Conservation (phyloP, 23 red algal species). For the Gracilariopsis chorda region DNA sequence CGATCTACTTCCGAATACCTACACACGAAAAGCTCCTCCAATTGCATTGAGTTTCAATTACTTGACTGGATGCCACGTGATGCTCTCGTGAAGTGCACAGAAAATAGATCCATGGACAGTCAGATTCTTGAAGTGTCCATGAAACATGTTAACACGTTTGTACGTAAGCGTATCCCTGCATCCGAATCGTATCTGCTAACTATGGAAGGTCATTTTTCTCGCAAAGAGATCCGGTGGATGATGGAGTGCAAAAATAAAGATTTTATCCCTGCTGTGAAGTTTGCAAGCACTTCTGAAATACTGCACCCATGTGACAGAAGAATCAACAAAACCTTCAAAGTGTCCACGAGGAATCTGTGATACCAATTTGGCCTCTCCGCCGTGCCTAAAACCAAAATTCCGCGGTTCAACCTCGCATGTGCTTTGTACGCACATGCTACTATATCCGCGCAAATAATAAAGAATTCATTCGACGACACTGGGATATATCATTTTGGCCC, state of each 20-base stretch:
- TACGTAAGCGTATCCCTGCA: neutral
- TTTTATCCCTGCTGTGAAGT: neutral
- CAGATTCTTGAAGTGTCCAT: neutral
- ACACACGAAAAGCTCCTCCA: neutral
- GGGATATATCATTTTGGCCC: neutral
- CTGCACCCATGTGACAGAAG: conserved; percentile 15
- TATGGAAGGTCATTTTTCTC: conserved; percentile 12
- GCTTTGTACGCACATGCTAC: neutral
- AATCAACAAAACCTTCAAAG: conserved; percentile 16
- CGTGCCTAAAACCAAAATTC: neutral
- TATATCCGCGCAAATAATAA: neutral
- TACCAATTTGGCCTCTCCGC: neutral
- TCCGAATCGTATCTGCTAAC: neutral
- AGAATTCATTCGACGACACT: neutral
- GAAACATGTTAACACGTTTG: conserved; percentile 24
- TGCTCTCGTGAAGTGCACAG: neutral
- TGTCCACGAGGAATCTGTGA: neutral
- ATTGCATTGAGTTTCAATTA: neutral
- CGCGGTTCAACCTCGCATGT: neutral
- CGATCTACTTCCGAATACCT: neutral
- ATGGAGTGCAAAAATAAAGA: neutral
- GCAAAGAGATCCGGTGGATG: conserved; percentile 5
- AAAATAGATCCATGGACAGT: conserved; percentile 23
- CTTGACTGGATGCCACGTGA: neutral
- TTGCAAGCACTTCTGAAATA: neutral